These are phyloP conservation scores for Plectosphaerella sp. DNA, from an alignment of 2,329 filamentous ascomycete species.

Conservation along the genomic window DNA sequence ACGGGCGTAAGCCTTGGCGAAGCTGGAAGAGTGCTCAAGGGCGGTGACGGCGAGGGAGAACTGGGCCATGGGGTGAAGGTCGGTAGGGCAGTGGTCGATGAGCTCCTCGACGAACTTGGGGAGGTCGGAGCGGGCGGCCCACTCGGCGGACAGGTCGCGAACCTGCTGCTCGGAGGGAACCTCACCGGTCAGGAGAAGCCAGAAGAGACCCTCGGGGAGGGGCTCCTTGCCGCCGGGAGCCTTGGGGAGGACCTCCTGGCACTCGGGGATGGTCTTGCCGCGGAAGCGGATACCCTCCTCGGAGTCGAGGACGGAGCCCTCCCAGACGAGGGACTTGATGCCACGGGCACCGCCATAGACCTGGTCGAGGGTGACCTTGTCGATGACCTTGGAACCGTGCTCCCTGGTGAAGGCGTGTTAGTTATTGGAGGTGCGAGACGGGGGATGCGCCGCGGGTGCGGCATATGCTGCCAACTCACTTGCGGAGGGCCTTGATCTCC, in stretches of 20 bases:
- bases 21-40: conserved; percentile 96
- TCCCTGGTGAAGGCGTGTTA: conserved; percentile 54
- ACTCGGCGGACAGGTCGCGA: conserved; percentile 95
- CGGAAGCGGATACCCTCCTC: conserved; percentile 99
- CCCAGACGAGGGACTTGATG: conserved; percentile 98
- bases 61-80: conserved; percentile 99
- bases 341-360: conserved; percentile 98
- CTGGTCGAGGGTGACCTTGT: conserved; percentile 98
- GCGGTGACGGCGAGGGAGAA: conserved; percentile 97
- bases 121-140: conserved; percentile 94
- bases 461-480: conserved; percentile 53
- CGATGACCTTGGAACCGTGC: conserved; percentile 89
- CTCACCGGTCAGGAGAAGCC: conserved; percentile 97
- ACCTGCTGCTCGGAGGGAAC: conserved; percentile 98
- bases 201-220: conserved; percentile 98
- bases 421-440: conserved; percentile 7
- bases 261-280: conserved; percentile 98
- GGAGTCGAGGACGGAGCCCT: conserved; percentile 94
- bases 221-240: conserved; percentile 95
- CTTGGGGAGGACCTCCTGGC: conserved; percentile 95
- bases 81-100: conserved; percentile 98
- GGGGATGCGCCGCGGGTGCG: conserved; percentile 6
- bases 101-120: conserved; percentile 99
- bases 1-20: conserved; percentile 98
- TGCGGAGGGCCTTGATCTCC: conserved; percentile 97